These are phyloP conservation scores for Ophiostoma sp. DNA, from an alignment of 2,329 filamentous ascomycete genomes.

Conservation along the genomic window DNA sequence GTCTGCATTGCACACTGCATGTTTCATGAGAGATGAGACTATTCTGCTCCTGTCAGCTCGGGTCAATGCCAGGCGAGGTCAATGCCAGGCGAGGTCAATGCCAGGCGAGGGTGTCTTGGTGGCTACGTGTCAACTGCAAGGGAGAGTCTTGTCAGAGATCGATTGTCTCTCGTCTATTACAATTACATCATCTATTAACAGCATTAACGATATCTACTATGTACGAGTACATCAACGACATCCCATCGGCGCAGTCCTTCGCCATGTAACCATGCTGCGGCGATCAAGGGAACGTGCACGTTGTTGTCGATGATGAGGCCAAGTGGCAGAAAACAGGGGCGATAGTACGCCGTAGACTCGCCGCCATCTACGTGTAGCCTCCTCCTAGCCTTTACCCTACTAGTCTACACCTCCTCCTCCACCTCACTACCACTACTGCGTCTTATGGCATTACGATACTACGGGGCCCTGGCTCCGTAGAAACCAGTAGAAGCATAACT, in stretches of 20 bases:
- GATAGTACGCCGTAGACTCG: background rate
- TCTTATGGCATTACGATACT: background rate
- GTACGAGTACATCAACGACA: background rate
- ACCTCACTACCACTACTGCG: background rate
- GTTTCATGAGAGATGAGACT: background rate
- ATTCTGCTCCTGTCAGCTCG: background rate
- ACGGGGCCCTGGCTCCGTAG: conserved; percentile 19
- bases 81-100: too few species aligned
- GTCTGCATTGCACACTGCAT: background rate
- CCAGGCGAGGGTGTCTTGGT: background rate
- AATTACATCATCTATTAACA: too few species aligned
- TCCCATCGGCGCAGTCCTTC: background rate
- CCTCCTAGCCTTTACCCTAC: background rate
- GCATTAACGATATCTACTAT: too few species aligned
- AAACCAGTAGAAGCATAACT: conserved; percentile 20
- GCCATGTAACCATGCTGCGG: conserved; percentile 1
- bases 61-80: background rate
- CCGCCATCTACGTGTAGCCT: background rate
- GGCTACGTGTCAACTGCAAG: background rate
- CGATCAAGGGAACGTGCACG: background rate
- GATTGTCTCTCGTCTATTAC: too few species aligned
- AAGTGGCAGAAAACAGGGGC: conserved; percentile 25
- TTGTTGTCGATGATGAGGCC: conserved; percentile 21
- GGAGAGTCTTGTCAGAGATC: background rate
- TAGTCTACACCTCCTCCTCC: too few species aligned